Conservation (phyloP, 768 basidiomycete species). For the Leucosporidium scottii region DNA sequence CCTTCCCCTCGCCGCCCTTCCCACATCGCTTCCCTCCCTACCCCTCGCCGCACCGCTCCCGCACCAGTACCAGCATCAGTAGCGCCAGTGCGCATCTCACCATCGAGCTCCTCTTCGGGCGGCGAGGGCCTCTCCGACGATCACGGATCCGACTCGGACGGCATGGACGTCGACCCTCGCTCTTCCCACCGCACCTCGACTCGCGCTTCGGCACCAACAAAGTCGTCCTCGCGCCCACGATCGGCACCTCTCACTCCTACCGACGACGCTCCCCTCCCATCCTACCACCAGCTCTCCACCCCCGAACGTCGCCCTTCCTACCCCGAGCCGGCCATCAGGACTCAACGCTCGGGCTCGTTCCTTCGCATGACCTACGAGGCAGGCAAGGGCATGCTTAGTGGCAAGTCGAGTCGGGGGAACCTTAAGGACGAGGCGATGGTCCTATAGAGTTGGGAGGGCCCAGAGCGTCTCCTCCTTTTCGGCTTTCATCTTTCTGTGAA, state of each 20-base stretch:
- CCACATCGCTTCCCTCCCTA: neutral
- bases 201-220: neutral
- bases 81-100: slow-evolving; percentile 8
- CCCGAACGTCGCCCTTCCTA: neutral
- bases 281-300: neutral
- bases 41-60: neutral
- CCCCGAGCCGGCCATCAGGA: slow-evolving; percentile 10
- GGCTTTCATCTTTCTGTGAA: too few relatives aligned
- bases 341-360: slow-evolving; percentile 23
- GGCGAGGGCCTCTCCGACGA: slow-evolving; percentile 29
- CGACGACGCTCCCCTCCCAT: slow-evolving; percentile 26
- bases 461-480: too few relatives aligned
- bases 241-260: slow-evolving; percentile 28
- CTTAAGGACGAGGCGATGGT: too few relatives aligned
- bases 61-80: neutral
- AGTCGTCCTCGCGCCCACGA: slow-evolving; percentile 1
- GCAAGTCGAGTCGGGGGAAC: neutral
- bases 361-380: slow-evolving; percentile 20
- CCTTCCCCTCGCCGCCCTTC: slow-evolving; percentile 24
- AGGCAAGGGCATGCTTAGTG: slow-evolving; percentile 17
- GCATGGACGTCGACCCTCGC: slow-evolving; percentile 10
- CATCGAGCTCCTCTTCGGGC: slow-evolving; percentile 17
- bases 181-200: slow-evolving; percentile 1
- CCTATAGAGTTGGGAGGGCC: too few relatives aligned
- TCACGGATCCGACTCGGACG: slow-evolving; percentile 16